Evolutionary conservation across 208 protist genomes (phyloP), one percentile per base, ranked within the genome.

Genomic region (Phytomonas francai): DNA sequence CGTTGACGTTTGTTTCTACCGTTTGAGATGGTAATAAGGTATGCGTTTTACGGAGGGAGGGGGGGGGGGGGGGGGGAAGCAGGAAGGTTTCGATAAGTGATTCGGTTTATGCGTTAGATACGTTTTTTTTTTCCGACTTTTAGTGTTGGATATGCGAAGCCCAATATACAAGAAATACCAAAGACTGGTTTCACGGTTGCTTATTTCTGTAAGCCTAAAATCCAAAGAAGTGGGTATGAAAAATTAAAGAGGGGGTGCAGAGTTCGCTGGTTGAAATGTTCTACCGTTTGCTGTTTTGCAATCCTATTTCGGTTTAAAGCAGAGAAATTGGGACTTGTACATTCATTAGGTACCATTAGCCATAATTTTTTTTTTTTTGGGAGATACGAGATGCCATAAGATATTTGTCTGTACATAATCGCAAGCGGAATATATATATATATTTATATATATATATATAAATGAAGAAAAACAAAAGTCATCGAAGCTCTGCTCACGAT

Each of bases 171-270:
- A 19, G 39, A 12, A 19, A 19, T 49, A 19, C 4, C 4, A 25
- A 14, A 30, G 30, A 25, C n/a, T 5, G 27, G 1, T 16, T 27
- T 68, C 33, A 22, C 28, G 4, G 25, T 25, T 45, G 31, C 6
- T 58, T 51, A 57, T 11, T 61, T 30, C 19, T 42, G 27, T 25
- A 68, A 25, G 27, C n/a, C 19, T 16, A 49, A 33, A 59, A 30
- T 42, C 34, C 32, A n/a, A 68, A 27, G 4, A 39, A 51, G 25
- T 28, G 33, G 27, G 49, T 27, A 62, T 33, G 22, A 54, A 71
- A 56, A 60, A 59, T 31, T 67, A 71, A 39, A 71, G 0, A 71
- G 9, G 63, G 59, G 34, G 42, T 65, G 49, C 32, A 19, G n/a
- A 59, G 39, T 45, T 29, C 59, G 30, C 14, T 67, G 49, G n/a